Evolutionary conservation across 805 yeast species (phyloP).

Genomic region (Grigorovia yakushimaensis): DNA sequence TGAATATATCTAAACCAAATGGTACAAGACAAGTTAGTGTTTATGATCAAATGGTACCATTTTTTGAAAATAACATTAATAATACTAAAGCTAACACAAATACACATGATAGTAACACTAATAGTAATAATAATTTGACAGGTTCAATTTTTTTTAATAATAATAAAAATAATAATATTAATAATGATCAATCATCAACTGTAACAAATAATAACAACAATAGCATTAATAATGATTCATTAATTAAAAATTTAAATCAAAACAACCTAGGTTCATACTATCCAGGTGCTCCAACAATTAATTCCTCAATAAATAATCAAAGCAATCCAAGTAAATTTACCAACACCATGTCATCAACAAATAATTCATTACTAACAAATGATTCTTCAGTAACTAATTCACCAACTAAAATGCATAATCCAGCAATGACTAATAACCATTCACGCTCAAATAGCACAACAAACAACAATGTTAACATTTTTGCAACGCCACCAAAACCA

Average conservation of each 20-base stretch:
- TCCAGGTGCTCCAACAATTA: constrained; percentile 14
- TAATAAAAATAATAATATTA: background rate
- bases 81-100: background rate
- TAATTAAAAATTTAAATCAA: constrained; percentile 9
- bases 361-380: background rate
- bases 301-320: background rate
- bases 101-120: background rate
- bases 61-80: constrained; percentile 2
- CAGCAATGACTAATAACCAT: background rate
- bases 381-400: background rate
- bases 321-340: background rate
- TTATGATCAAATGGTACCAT: constrained; percentile 8
- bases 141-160: background rate
- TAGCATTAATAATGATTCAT: background rate
- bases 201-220: background rate
- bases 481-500: constrained; percentile 6
- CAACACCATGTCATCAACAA: background rate
- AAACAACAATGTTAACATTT: constrained; percentile 1
- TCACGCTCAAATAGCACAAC: background rate
- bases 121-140: background rate
- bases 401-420: background rate
- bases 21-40: constrained; percentile 4
- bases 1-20: background rate
- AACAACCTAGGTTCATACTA: constrained; percentile 23
- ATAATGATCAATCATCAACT: background rate